A percentile compares a stretch with the other conserved stretches of the same genome.
Conservation (phyloP, 805 yeast species). For the Saturnispora halmiae region DNA sequence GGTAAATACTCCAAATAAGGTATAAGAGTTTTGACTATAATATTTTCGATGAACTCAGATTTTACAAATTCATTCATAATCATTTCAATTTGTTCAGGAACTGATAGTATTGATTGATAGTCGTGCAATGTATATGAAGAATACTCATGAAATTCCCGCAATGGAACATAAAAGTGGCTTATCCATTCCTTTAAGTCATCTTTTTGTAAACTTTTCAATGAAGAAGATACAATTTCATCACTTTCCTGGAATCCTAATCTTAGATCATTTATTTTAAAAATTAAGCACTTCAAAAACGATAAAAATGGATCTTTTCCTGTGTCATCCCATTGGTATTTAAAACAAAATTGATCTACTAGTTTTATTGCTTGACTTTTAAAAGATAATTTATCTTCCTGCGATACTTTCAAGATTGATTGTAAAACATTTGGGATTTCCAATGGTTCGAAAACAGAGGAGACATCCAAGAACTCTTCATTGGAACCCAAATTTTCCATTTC, state of each 20-base stretch:
- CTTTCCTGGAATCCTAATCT: slow-evolving; percentile 10
- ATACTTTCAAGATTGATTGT: background rate
- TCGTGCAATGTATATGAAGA: slow-evolving; percentile 17
- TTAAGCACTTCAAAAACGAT: slow-evolving; percentile 18
- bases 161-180: slow-evolving; percentile 18
- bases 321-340: slow-evolving; percentile 7
- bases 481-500: no score
- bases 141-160: slow-evolving; percentile 13
- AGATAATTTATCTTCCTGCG: background rate
- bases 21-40: slow-evolving; percentile 14
- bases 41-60: slow-evolving; percentile 1
- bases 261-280: slow-evolving; percentile 16
- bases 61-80: slow-evolving; percentile 14
- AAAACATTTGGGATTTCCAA: background rate
- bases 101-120: slow-evolving; percentile 14
- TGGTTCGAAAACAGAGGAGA: background rate
- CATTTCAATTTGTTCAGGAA: slow-evolving; percentile 17
- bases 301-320: slow-evolving; percentile 9
- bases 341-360: background rate
- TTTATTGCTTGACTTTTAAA: background rate
- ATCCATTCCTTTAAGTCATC: slow-evolving; percentile 17
- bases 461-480: background rate
- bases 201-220: slow-evolving; percentile 9
- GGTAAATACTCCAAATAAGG: slow-evolving; percentile 17
- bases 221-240: slow-evolving; percentile 1